Conservation (phyloP, 129 eudicot genomes). For the Scalesia atractyloides region DNA sequence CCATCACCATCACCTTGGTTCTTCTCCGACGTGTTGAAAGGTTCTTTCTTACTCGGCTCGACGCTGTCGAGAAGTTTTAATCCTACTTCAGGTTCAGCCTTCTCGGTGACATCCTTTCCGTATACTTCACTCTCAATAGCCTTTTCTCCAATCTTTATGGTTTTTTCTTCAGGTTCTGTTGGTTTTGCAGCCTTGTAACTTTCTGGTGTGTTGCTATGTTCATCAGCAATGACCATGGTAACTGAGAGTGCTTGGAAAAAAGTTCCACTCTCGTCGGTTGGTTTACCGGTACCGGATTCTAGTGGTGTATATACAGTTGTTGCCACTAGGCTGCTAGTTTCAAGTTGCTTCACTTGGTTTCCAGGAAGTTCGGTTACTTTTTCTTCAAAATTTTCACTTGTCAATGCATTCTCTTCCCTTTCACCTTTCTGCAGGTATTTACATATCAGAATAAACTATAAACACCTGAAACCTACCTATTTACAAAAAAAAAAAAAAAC, state of each 20-base stretch:
- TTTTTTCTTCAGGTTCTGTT: conserved; percentile 10
- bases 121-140: background rate
- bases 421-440: conserved; percentile 44
- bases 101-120: conserved; percentile 10
- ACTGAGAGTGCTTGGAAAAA: conserved; percentile 46
- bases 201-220: conserved; percentile 31
- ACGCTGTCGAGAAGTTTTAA: background rate
- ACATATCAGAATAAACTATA: conserved; percentile 4
- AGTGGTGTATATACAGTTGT: conserved; percentile 29
- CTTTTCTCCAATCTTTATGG: conserved; percentile 10
- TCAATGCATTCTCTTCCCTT: conserved; percentile 25
- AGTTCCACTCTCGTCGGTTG: conserved; percentile 35
- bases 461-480: too few relatives aligned
- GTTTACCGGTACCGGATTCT: conserved; percentile 19
- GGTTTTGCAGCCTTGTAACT: conserved; percentile 31
- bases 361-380: conserved; percentile 14
- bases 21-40: conserved; percentile 5
- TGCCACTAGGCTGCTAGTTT: conserved; percentile 35
- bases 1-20: background rate
- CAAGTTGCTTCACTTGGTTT: conserved; percentile 39
- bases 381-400: conserved; percentile 34
- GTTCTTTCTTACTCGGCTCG: background rate
- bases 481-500: too few relatives aligned
- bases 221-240: conserved; percentile 32
- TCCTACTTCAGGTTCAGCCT: conserved; percentile 18